Evolutionary conservation across 768 basidiomycete genomes (phyloP).

Genomic region (Boletus tylopilopsis): DNA sequence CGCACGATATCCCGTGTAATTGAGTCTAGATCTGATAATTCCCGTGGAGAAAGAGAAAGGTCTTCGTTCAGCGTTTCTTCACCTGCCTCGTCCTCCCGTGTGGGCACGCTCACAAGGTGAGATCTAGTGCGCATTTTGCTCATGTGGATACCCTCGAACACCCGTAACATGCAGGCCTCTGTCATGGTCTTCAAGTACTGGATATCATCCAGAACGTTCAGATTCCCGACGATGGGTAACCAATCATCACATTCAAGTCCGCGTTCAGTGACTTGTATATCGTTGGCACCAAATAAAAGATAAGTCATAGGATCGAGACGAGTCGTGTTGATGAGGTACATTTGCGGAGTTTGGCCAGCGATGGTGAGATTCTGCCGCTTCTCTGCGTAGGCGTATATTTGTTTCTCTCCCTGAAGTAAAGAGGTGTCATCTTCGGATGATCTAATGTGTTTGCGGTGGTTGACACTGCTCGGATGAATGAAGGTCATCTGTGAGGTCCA

Average conservation of each 20-base stretch:
- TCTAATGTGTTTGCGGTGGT: constrained; percentile 54
- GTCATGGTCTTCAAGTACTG: constrained; percentile 74
- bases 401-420: constrained; percentile 48
- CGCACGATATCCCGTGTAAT: constrained; percentile 72
- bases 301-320: constrained; percentile 86
- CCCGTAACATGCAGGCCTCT: constrained; percentile 82
- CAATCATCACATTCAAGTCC: constrained; percentile 89
- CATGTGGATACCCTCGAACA: constrained; percentile 78
- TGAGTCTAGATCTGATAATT: constrained; percentile 71
- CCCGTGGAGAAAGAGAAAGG: constrained; percentile 57
- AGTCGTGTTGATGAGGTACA: constrained; percentile 75
- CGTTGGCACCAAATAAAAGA: constrained; percentile 86
- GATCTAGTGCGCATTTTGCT: constrained; percentile 31
- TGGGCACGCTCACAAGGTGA: constrained; percentile 33
- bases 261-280: constrained; percentile 61
- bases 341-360: constrained; percentile 48
- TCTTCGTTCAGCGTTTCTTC: constrained; percentile 44
- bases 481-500: constrained; percentile 50
- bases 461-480: constrained; percentile 87
- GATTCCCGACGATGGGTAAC: constrained; percentile 77
- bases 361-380: constrained; percentile 73
- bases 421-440: constrained; percentile 18
- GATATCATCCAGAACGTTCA: constrained; percentile 77
- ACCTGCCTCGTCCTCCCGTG: constrained; percentile 51
- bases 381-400: constrained; percentile 78